Percentiles rank a stretch among this genome's conserved stretches.
Conservation (phyloP, 2,329 filamentous ascomycete species). For the Polytolypa hystricis region DNA sequence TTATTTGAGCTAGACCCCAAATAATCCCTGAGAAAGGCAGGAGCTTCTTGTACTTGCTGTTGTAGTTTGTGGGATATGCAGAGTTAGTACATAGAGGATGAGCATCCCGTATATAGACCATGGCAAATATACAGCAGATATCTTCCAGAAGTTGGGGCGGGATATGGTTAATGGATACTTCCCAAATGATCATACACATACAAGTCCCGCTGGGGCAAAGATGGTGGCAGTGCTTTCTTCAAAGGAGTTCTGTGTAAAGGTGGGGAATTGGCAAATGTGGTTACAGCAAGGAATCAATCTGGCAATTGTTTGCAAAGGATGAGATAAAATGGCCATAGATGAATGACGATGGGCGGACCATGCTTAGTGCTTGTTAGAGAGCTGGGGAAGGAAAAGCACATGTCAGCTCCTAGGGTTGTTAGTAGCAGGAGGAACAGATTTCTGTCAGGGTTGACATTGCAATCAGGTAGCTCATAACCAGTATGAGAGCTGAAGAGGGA, state of each 20-base stretch:
- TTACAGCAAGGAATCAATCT: constrained; percentile 22
- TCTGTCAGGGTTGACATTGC: too few species aligned
- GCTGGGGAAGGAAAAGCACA: too few species aligned
- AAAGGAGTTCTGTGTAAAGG: constrained; percentile 44
- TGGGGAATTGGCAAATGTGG: constrained; percentile 29
- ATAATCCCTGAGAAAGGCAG: constrained; percentile 54
- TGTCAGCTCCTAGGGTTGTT: too few species aligned
- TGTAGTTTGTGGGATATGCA: constrained; percentile 48
- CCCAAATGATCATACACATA: constrained; percentile 54
- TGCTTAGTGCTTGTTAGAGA: too few species aligned
- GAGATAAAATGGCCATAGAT: too few species aligned
- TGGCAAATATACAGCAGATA: constrained; percentile 46
- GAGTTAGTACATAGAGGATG: constrained; percentile 34
- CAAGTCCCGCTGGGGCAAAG: constrained; percentile 45
- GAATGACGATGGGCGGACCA: too few species aligned
- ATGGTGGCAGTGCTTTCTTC: constrained; percentile 47
- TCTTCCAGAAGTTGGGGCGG: constrained; percentile 41
- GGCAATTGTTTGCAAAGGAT: constrained; percentile 17
- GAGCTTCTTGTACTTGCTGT: constrained; percentile 36
- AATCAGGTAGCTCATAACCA: too few species aligned
- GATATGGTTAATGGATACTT: constrained; percentile 43
- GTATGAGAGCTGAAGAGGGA: too few species aligned
- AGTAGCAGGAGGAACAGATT: too few species aligned
- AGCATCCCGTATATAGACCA: constrained; percentile 50
- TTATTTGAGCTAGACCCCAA: constrained; percentile 50